Evolutionary conservation across 805 yeast genomes (phyloP), one percentile per base, ranked within the genome.

Genomic region (Pichia ethanolica): DNA sequence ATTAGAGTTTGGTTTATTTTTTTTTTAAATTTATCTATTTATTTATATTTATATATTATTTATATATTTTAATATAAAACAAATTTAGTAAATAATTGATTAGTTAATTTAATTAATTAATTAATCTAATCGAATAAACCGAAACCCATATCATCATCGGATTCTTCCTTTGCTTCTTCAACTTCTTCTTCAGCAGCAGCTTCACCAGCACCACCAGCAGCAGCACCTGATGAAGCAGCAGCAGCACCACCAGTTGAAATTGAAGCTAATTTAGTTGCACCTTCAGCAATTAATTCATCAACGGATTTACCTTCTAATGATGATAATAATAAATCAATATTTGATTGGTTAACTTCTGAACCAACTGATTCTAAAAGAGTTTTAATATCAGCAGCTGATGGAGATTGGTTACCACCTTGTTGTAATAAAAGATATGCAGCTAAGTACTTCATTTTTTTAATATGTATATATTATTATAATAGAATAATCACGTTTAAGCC

Each of bases 241-340:
- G 93, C 96, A 72, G 97, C 93, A 77, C 96, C 97, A 73, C 97
- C 97, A 68, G 97, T 66, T 75, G 98, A 97, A 61, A 91, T 95
- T 62, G 98, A 83, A 64, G 98, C 95, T 71, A 93, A 87, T 82
- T 93, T 93, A 77, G 85, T 76, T 75, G 86, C 76, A 81, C 99
- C 99, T 78, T 83, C 93, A 66, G 95, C 86, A 66, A 93, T 82
- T 76, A 93, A 83, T 70, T 88, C 96, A 63, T 75, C 81, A 65
- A 88, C 80, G 69, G 86, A 69, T 84, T 93, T 93, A 75, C 98
- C 99, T 73, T 89, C 93, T 66, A 93, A 79, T 67, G 93, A 86
- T 63, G 86, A 64, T 65, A 93, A 74, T 68, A 93, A 82, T 64
- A 85, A 65, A 64, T 86, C 73, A 71, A 93, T 75, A 74, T 89